Percentiles rank a stretch among this genome's conserved stretches.
Conservation (phyloP, 163 green algal species). For the Chlorella variabilis region DNA sequence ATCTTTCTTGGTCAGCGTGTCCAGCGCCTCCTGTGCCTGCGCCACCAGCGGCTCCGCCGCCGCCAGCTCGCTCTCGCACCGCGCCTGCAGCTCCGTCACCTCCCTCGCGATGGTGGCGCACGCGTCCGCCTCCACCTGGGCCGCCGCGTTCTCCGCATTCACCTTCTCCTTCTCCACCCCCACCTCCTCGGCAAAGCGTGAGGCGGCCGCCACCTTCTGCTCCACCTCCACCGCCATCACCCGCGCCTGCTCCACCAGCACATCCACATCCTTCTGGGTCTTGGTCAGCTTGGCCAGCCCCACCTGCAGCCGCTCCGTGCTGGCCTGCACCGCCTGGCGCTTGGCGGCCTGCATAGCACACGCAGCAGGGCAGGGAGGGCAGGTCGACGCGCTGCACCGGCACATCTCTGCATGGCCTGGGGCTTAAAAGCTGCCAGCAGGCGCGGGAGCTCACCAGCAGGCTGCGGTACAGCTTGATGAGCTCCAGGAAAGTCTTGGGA, state of each 20-base stretch:
- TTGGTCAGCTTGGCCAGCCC: slow-evolving; percentile 71
- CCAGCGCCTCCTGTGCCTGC: slow-evolving; percentile 89
- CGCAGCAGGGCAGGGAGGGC: neutral
- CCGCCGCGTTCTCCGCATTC: slow-evolving; percentile 85
- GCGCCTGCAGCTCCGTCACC: slow-evolving; percentile 83
- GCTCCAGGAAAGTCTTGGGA: slow-evolving; percentile 93
- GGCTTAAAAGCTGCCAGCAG: neutral
- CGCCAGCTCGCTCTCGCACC: slow-evolving; percentile 84
- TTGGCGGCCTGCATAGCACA: slow-evolving; percentile 13
- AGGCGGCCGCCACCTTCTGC: slow-evolving; percentile 89
- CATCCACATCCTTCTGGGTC: slow-evolving; percentile 31
- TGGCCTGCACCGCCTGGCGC: slow-evolving; percentile 51
- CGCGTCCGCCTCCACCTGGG: slow-evolving; percentile 84
- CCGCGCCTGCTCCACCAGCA: slow-evolving; percentile 35
- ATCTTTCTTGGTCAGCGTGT: slow-evolving; percentile 85
- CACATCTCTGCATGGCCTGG: too few relatives aligned
- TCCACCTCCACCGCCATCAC: slow-evolving; percentile 89
- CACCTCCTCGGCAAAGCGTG: slow-evolving; percentile 64
- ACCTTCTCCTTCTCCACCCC: slow-evolving; percentile 85
- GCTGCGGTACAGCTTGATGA: slow-evolving; percentile 87
- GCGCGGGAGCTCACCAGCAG: slow-evolving; percentile 77
- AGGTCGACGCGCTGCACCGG: too few relatives aligned
- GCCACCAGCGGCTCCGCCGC: slow-evolving; percentile 91
- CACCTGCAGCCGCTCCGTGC: slow-evolving; percentile 83
- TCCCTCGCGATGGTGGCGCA: slow-evolving; percentile 75